These are phyloP conservation scores for Xylaria arbuscula DNA, from an alignment of 2,329 filamentous ascomycete genomes.

Conservation along the genomic window DNA sequence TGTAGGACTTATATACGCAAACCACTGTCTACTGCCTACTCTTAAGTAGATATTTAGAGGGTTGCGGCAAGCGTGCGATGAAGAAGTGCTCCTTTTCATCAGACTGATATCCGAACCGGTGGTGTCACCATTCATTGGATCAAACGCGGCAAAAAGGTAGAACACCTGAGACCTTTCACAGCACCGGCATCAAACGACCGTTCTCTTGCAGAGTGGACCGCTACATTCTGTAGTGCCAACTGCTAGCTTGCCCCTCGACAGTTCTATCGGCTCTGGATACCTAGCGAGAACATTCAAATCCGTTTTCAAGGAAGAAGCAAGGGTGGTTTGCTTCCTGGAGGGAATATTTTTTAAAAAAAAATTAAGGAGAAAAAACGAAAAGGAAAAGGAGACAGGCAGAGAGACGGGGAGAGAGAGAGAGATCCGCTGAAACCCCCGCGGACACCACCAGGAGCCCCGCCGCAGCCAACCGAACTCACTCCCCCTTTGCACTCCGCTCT, in stretches of 20 bases:
- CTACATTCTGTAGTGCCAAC: background rate
- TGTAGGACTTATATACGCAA: conserved; percentile 18
- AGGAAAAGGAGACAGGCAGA: background rate
- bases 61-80: conserved; percentile 20
- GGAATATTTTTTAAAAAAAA: background rate
- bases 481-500: conserved; percentile 29
- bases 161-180: conserved; percentile 19
- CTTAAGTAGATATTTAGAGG: background rate
- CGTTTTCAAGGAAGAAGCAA: background rate
- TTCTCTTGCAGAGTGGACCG: background rate
- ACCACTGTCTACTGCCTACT: conserved; percentile 5
- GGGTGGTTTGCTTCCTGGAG: background rate
- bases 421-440: conserved; percentile 21
- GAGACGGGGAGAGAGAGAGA: conserved; percentile 15
- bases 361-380: background rate
- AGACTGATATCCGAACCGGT: conserved; percentile 25
- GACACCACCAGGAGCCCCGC: conserved; percentile 27
- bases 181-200: conserved; percentile 18
- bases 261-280: background rate
- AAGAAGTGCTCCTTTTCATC: conserved; percentile 23
- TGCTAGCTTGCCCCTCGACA: background rate
- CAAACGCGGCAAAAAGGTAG: conserved; percentile 22
- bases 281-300: background rate
- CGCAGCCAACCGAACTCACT: conserved; percentile 25
- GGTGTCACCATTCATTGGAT: conserved; percentile 17